Base-by-base conservation (phyloP, 1,284 basidiomycete species). In the Ustilago curta region DNA sequence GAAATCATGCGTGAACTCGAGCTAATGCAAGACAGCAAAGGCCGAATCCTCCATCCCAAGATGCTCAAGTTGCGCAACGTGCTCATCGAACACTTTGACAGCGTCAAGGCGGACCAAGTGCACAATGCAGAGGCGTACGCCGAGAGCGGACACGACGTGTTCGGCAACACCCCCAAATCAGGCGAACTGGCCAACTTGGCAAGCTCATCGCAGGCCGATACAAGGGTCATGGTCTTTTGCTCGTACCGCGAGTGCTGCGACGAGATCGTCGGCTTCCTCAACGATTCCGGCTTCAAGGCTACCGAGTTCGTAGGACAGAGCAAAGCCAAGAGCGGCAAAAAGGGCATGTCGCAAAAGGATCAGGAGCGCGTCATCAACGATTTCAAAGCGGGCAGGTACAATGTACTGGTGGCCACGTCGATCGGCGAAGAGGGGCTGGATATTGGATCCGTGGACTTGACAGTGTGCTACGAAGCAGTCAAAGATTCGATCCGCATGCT, bases 401-500 rank as follows among this genome's bases (percentile, higher is more conserved):
- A 99, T 78, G 91, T 98, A 32, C 87, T 99, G 5, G 96, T 99
- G 2, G 92, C 96, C 0, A 99, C 97, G 0, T 97, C 93, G 3
- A 95, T 99, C 64, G 97, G 97, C 31, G 97, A 99, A 86, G 97
- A 99, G 85, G 97, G 97, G 69, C 88, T 99, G n/a, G 97, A 99
- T 84, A 99, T 99, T 63, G 97, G 97, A 49, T 95, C 97, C 82
- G 92, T 99, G n/a, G 97, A 99, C 84, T 88, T 96, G 82, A 97
- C 97, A 59, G 88, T 97, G 44, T 97, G 95, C 82, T 99, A 99
- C 85, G 97, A 99, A 79, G 91, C 95, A 40, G 93, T 95, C 79
- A 97, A 96, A 86, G 94, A 94, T 14, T 93, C 95, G 0, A 95
- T 98, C 74, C 93, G 96, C 65, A 95, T 97, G 91, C 89, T 99